Percentiles rank a stretch among this genome's conserved stretches.
Conservation (phyloP, 2,329 filamentous ascomycete genomes). For the Xylaria sp. region DNA sequence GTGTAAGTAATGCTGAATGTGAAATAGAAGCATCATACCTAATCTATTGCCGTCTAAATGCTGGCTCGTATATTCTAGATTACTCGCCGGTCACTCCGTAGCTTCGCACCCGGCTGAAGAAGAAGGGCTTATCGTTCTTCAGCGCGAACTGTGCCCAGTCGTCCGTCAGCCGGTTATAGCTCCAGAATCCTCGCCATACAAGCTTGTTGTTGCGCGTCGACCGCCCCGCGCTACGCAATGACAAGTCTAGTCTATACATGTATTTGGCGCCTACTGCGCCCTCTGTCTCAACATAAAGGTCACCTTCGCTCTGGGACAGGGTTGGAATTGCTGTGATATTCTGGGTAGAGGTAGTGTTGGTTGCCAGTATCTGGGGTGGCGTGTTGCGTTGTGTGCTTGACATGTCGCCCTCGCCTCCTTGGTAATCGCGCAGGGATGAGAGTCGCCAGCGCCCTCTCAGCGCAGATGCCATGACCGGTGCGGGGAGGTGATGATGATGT, state of each 20-base stretch:
- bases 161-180: conserved; percentile 86
- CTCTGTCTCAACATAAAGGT: conserved; percentile 84
- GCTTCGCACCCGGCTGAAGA: conserved; percentile 70
- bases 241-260: conserved; percentile 81
- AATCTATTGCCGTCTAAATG: background rate
- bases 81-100: conserved; percentile 57
- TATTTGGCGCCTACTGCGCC: conserved; percentile 77
- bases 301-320: conserved; percentile 61
- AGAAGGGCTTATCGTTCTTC: conserved; percentile 68
- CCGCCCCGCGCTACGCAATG: conserved; percentile 67
- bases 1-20: no score
- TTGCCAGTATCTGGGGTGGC: background rate
- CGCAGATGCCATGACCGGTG: conserved; percentile 70
- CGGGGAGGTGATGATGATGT: conserved; percentile 46
- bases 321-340: background rate
- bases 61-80: no score
- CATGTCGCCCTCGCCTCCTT: conserved; percentile 31
- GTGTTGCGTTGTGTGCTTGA: conserved; percentile 22
- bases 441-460: conserved; percentile 63
- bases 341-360: background rate
- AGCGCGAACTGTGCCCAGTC: conserved; percentile 84
- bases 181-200: conserved; percentile 87
- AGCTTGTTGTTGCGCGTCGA: conserved; percentile 81
- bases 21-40: no score
- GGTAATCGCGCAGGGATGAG: conserved; percentile 43